Evolutionary conservation across 495 filamentous ascomycete species (phyloP), one percentile per base, ranked within the genome.

Genomic region (Penicillium alfredii): DNA sequence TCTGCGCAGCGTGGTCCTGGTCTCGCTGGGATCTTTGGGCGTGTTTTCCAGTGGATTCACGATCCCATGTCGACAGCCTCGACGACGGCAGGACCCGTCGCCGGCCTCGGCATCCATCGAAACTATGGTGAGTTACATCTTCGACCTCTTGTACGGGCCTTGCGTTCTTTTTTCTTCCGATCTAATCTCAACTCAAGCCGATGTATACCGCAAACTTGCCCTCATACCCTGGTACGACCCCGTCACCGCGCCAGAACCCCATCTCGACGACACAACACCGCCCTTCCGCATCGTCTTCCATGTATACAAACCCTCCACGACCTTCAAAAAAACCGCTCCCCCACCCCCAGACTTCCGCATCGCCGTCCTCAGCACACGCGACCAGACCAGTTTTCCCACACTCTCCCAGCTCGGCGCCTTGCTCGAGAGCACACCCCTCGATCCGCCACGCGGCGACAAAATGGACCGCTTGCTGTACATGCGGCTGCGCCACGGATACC

Each of bases 321-420:
- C 68, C 2, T 89, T 88, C 66, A 73, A 76, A 25, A 96, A 95
- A 52, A 69, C 79, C 8, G 71, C 78, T 13, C 88, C 82, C 11
- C 79, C 81, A 1, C 35, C 74, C 0, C 88, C 92, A 0, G 86
- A 95, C 49, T 96, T 90, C 58, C 76, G 77, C 23, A 71, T 98
- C 25, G 78, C 80, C 4, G 84, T 96, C 10, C 70, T 88, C 16
- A 80, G 84, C 51, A 84, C 88, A 3, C 77, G 85, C 9, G 56
- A 60, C 16, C 69, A 80, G 29, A 78, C 80, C 1, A 52, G 62
- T 10, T 67, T 94, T 6, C 92, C 92, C 1, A 80, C 81, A 0
- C 58, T 88, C 12, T 58, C 73, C 14, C 77, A 98, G 53, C 62
- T 95, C 6, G 61, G 76, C 5, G 70, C 69, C 2, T 61, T 98